Evolutionary conservation across 2,329 filamentous ascomycete genomes (phyloP), one percentile per base, ranked within the genome.

Genomic region (Ambrosiella xylebori): DNA sequence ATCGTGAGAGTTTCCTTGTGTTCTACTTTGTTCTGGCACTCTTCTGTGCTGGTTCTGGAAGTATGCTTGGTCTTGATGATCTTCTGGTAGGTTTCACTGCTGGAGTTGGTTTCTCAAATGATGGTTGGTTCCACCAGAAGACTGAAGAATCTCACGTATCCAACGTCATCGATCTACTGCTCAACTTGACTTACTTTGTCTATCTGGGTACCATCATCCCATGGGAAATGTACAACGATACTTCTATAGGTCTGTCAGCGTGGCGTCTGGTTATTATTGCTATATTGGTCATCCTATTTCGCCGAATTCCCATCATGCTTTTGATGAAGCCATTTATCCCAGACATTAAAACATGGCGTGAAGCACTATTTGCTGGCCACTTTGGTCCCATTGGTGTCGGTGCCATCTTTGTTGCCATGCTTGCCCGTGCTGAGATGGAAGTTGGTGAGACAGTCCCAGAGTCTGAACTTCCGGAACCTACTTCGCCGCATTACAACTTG

Each of bases 131-230:
- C 66, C 86, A 87, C 13, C 87, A 96, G 67, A 96, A 96, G 76
- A 98, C 93, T 0, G 93, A 98, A 68, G 93, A 98, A 70, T 91
- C 93, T 0, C 93, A 97, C 68, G 93, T 98, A 8, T 97, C 91
- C 69, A 97, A 98, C 80, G 93, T 98, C 68, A 98, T 98, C 66
- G 93, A 98, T 75, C 71, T 98, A 68, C 75, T 98, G 61, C 83
- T 98, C 73, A 98, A 98, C 71, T 79, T 98, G 81, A 80, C 91
- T 2, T 98, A 97, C 71, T 98, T 98, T 69, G 93, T 98, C 64
- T 98, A 93, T 69, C 86, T 98, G 63, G 93, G 93, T 57, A 88
- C 93, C 57, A 96, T 98, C 69, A 93, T 98, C 61, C 93, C 93
- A 1, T 98, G 93, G 93, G 81, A 85, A 65, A 83, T 88, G 68